These are phyloP conservation scores for Eucalyptus regnans DNA, from an alignment of 345 rosid genomes.

Conservation along the genomic window DNA sequence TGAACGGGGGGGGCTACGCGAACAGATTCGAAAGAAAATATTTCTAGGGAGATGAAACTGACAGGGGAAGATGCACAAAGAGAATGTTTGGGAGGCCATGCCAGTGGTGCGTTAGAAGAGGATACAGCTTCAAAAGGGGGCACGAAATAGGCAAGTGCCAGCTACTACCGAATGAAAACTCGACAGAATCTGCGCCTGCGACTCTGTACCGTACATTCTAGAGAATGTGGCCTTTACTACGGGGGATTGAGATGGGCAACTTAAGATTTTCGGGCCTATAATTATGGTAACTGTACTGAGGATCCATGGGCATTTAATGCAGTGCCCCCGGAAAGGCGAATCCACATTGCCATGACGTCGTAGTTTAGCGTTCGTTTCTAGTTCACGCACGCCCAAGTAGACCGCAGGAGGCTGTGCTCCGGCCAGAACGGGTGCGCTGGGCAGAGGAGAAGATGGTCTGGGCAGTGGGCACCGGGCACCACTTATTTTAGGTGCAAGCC, in stretches of 20 bases:
- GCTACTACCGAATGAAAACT: not conserved
- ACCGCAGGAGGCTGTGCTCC: not conserved
- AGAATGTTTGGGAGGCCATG: not conserved
- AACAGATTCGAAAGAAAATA: not conserved
- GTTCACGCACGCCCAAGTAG: not conserved
- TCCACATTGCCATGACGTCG: not conserved
- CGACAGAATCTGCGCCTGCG: not conserved
- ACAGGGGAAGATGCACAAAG: not conserved
- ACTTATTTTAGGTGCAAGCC: not conserved
- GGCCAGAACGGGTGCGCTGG: not conserved
- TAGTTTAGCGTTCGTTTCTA: not conserved
- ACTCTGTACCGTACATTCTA: not conserved
- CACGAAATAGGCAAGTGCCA: not conserved
- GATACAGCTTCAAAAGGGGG: not conserved
- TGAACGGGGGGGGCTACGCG: no score
- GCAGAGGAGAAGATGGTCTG: not conserved
- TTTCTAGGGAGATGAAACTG: not conserved
- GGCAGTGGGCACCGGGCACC: not conserved
- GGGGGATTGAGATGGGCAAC: not conserved
- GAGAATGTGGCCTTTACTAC: not conserved
- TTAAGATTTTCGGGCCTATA: not conserved
- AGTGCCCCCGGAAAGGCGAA: not conserved
- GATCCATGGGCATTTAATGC: not conserved
- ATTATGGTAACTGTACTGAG: not conserved
- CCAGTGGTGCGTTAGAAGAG: not conserved